phyloP scores from a whole-genome alignment of 176 grass and related monocot genomes.

The Tuctoria greenei region DNA sequence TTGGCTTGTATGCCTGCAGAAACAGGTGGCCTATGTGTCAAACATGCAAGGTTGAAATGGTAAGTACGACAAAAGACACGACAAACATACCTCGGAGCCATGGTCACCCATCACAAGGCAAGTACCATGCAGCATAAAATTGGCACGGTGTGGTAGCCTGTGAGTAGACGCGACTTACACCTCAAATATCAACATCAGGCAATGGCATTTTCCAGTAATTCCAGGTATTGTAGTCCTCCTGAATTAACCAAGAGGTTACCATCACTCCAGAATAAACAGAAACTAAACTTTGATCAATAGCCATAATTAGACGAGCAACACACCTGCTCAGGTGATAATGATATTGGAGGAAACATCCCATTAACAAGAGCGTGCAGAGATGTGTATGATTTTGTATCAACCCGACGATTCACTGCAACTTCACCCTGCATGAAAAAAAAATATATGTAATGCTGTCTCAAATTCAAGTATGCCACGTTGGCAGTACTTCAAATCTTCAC shows the following conservation, averaged over 20 bases:
- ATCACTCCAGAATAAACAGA: slow-evolving; percentile 13
- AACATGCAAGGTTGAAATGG: neutral
- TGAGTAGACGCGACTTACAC: neutral
- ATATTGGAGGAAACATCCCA: slow-evolving; percentile 90
- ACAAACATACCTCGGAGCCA: slow-evolving; percentile 26
- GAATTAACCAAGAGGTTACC: slow-evolving; percentile 26
- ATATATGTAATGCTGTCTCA: slow-evolving; percentile 1
- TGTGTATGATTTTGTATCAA: slow-evolving; percentile 89
- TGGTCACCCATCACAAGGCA: slow-evolving; percentile 5
- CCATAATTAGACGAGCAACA: neutral
- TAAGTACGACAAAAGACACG: neutral
- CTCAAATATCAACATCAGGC: slow-evolving; percentile 66
- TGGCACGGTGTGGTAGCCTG: neutral
- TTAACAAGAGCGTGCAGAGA: slow-evolving; percentile 84
- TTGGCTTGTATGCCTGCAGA: slow-evolving; percentile 42
- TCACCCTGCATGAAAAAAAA: slow-evolving; percentile 57
- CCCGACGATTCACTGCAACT: slow-evolving; percentile 81
- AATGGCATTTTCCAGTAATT: slow-evolving; percentile 93
- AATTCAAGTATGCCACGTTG: neutral
- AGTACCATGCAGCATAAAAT: neutral
- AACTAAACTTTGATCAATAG: neutral
- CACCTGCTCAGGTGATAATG: slow-evolving; percentile 67
- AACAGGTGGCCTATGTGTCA: slow-evolving; percentile 13
- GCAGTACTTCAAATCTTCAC: neutral
- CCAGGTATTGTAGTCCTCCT: slow-evolving; percentile 88